Evolutionary conservation across 768 basidiomycete species (phyloP), one percentile per base, ranked within the genome.

Genomic region (Amanita phalloides): DNA sequence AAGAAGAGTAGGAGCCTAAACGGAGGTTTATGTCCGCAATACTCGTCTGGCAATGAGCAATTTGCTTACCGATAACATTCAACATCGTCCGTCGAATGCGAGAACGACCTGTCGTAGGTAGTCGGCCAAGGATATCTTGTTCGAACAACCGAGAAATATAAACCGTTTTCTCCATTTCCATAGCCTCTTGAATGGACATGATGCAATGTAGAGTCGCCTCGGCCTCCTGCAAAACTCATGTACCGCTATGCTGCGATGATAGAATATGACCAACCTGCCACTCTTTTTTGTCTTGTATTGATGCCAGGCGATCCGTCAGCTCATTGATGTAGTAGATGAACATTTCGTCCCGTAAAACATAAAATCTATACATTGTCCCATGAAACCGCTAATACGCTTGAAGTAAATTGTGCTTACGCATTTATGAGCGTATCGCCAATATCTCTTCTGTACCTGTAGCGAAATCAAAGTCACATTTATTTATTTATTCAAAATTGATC

Each of bases 181-280:
- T 73, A 0, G 91, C 90, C 71, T 97, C 94, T 59, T 94, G 89
- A 7, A 92, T 74, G 5, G 85, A 85, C 70, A 84, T 82, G 36
- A 95, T 74, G 60, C 89, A 93, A 61, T 94, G 89, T 6, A 97
- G 64, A 0, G 84, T 84, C 2, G 87, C 87, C 66, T 97, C 94
- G 36, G 92, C 76, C 54, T 89, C 84, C 90, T 95, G 56, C 0
- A 46, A 23, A 6, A 23, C 32, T 23, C 39, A 54, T 4, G 23
- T 30, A 49, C 26, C 32, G 14, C 23, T 43, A 4, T 8, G 41
- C 17, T 32, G 13, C 6, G 7, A 26, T 5, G 21, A 35, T n/a
- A 36, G 23, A 42, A 39, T 43, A 45, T 45, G 13, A 28, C 58
- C 47, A 48, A 88, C 92, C 79, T 92, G 86, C 90, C 90, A 93